Evolutionary conservation across 495 filamentous ascomycete genomes (phyloP), one percentile per base, ranked within the genome.

Genomic region (Penicillium paxilli): DNA sequence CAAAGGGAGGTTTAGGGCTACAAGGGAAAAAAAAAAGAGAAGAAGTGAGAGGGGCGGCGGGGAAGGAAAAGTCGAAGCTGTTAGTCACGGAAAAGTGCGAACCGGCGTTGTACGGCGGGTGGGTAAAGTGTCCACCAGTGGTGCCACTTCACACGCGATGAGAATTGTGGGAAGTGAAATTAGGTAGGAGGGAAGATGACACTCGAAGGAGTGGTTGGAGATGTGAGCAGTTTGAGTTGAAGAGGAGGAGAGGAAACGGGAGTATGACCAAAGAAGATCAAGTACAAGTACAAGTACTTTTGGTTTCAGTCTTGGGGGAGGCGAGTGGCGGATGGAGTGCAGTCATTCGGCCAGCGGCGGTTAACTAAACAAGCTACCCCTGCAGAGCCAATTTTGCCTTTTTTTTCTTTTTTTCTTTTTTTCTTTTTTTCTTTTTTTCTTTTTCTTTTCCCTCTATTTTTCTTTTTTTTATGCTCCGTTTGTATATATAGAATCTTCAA

Each of bases 1-100:
- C 35, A 51, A 53, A 26, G 41, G 38, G 50, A 37, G 28, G 40
- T 35, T 60, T 61, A 64, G 54, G 57, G 57, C 57, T 57, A 21
- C 22, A 37, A 22, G 45, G 21, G 25, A 47, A 52, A 50, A 55
- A 51, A 56, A 44, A 46, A 58, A 56, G 45, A 49, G 35, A 50
- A 26, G 53, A 38, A 16, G 17, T 6, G 35, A 52, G 63, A 56
- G 55, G 66, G 64, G 65, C 52, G 58, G 63, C 55, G 61, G 64
- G 67, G 58, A 58, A 55, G 53, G 51, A 45, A 38, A 42, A 30
- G 55, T 38, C 33, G 53, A 72, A 74, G 64, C 66, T 76, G 70
- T 77, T 77, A 77, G 74, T 77, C 73, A 77, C 70, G 64, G 69
- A 77, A 71, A 65, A 60, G 64, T 53, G 47, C 57, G 63, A 60